phyloP scores from a whole-genome alignment of 2,329 filamentous ascomycete species.

The Helotiales sp. region DNA sequence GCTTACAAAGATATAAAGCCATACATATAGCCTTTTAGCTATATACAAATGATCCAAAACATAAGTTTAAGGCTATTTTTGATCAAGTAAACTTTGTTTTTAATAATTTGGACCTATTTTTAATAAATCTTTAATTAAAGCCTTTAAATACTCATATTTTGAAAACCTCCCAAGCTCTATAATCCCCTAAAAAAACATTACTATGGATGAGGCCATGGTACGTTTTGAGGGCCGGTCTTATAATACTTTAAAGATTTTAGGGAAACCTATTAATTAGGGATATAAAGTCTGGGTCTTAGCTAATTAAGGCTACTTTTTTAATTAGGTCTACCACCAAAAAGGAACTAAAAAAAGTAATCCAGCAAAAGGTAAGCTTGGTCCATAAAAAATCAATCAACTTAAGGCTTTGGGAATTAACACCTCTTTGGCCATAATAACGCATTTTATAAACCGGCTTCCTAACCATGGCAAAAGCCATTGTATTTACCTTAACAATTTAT shows the following conservation, averaged over 20 bases:
- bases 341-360: no score
- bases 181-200: no score
- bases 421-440: not conserved
- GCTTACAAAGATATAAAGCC: not conserved
- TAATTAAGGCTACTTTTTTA: no score
- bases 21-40: not conserved
- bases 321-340: no score
- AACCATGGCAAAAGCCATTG: not conserved
- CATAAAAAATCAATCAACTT: not conserved
- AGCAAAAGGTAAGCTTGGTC: no score
- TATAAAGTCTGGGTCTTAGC: no score
- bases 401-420: not conserved
- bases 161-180: no score
- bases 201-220: no score
- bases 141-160: not conserved
- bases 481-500: not conserved
- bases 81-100: not conserved
- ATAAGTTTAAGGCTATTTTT: not conserved
- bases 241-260: no score
- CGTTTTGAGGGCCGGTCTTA: no score
- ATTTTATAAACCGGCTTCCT: not conserved
- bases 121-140: not conserved
- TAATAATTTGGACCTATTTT: not conserved
- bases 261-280: no score
- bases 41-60: not conserved